A percentile compares a stretch with the other conserved stretches of the same genome.
phyloP scores from a whole-genome alignment of 2,329 filamentous ascomycete genomes.

The Phialocephala sp. region DNA sequence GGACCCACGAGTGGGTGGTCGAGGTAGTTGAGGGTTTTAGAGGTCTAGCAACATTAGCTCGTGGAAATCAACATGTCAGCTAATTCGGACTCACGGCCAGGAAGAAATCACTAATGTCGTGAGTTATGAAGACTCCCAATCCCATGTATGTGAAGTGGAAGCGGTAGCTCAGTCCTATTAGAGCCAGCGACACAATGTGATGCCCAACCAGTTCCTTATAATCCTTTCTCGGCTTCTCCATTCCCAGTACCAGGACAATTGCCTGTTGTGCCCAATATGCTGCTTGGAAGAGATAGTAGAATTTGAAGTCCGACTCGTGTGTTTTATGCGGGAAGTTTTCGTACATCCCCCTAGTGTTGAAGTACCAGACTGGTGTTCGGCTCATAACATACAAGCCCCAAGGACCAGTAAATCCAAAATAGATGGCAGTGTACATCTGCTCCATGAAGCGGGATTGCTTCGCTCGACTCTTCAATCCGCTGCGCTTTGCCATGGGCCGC shows the following conservation, averaged over 20 bases:
- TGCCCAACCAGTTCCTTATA: slow-evolving; percentile 92
- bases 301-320: slow-evolving; percentile 84
- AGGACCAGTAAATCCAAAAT: slow-evolving; percentile 83
- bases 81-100: slow-evolving; percentile 69
- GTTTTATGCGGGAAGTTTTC: slow-evolving; percentile 83
- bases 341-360: slow-evolving; percentile 91
- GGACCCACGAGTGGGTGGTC: slow-evolving; percentile 78
- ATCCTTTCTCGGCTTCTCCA: slow-evolving; percentile 94
- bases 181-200: slow-evolving; percentile 83
- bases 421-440: slow-evolving; percentile 91
- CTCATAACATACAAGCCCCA: slow-evolving; percentile 91
- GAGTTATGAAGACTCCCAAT: slow-evolving; percentile 89
- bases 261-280: slow-evolving; percentile 96
- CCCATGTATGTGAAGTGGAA: slow-evolving; percentile 98
- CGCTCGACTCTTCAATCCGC: slow-evolving; percentile 71
- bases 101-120: slow-evolving; percentile 96
- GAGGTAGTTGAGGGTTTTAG: slow-evolving; percentile 90
- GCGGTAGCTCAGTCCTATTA: slow-evolving; percentile 87
- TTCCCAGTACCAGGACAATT: slow-evolving; percentile 81
- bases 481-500: slow-evolving; percentile 73
- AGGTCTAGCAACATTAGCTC: slow-evolving; percentile 61
- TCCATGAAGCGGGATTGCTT: slow-evolving; percentile 96
- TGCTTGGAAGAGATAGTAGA: slow-evolving; percentile 93
- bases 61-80: neutral
- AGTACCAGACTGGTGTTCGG: slow-evolving; percentile 92